phyloP scores from a whole-genome alignment of 2,329 filamentous ascomycete species.

The Lanzia echinophila region DNA sequence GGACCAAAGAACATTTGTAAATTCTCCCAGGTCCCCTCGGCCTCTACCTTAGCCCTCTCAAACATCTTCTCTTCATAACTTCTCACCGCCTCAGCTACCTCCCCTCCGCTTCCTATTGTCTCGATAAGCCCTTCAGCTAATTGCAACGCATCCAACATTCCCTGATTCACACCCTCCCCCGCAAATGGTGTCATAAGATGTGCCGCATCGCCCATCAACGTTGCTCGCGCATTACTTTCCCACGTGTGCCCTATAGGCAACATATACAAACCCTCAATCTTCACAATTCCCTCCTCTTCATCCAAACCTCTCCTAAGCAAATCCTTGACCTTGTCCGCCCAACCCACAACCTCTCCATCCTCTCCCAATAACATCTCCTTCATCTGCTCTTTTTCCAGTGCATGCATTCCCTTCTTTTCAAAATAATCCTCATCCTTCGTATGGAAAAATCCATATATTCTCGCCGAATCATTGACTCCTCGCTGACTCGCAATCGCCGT shows the following conservation, averaged over 20 bases:
- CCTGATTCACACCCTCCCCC: constrained; percentile 37
- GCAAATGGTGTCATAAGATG: constrained; percentile 42
- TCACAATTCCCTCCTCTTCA: neutral
- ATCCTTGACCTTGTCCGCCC: constrained; percentile 5
- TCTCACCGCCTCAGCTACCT: constrained; percentile 16
- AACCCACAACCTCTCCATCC: constrained; percentile 8
- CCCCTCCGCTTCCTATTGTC: neutral
- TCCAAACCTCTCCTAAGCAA: constrained; percentile 7
- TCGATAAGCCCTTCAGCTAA: constrained; percentile 16
- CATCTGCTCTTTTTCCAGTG: constrained; percentile 1
- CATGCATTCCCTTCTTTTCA: no score
- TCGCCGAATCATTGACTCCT: constrained; percentile 8
- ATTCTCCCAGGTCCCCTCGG: constrained; percentile 9
- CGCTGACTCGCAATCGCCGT: constrained; percentile 15
- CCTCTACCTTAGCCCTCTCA: constrained; percentile 8
- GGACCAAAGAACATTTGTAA: constrained; percentile 9
- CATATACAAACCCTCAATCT: constrained; percentile 9
- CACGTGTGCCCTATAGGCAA: constrained; percentile 13
- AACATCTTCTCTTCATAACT: constrained; percentile 23
- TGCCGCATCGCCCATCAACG: constrained; percentile 44
- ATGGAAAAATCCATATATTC: constrained; percentile 12
- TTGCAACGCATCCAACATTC: constrained; percentile 35
- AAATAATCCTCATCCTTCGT: no score
- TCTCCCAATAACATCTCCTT: neutral
- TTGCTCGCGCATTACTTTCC: constrained; percentile 31